These are phyloP conservation scores for Furcasterigmium furcatum DNA, from an alignment of 2,329 filamentous ascomycete genomes.

Conservation along the genomic window DNA sequence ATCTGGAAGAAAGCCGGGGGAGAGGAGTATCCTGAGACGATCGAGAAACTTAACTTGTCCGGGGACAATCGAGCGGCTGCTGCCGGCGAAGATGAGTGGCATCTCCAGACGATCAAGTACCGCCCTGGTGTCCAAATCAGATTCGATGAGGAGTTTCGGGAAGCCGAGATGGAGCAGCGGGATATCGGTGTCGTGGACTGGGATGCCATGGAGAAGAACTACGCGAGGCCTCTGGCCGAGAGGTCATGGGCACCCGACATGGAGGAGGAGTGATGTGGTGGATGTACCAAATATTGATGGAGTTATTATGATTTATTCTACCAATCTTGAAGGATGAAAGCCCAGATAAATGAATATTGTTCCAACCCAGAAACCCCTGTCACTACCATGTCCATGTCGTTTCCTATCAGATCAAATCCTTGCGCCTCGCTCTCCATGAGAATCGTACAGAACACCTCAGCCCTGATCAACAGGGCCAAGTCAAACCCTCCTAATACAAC, in stretches of 20 bases:
- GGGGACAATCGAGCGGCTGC: constrained; percentile 7
- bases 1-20: constrained; percentile 7
- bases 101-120: constrained; percentile 11
- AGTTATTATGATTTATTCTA: too few species aligned
- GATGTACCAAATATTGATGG: neutral
- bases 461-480: neutral
- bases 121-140: constrained; percentile 8
- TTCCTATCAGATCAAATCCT: too few species aligned
- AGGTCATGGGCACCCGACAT: neutral
- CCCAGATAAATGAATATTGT: too few species aligned
- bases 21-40: neutral
- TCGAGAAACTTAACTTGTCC: constrained; percentile 11
- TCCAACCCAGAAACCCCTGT: too few species aligned
- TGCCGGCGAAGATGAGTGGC: constrained; percentile 10
- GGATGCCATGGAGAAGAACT: constrained; percentile 13
- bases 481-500: constrained; percentile 21
- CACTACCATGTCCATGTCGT: too few species aligned
- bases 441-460: neutral
- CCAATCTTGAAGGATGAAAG: too few species aligned
- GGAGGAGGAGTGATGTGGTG: too few species aligned
- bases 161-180: constrained; percentile 7
- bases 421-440: too few species aligned
- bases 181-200: constrained; percentile 10
- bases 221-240: constrained; percentile 4
- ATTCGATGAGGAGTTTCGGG: constrained; percentile 8